Evolutionary conservation across 1,284 basidiomycete species (phyloP).

Genomic region (Volvariella surrecta): DNA sequence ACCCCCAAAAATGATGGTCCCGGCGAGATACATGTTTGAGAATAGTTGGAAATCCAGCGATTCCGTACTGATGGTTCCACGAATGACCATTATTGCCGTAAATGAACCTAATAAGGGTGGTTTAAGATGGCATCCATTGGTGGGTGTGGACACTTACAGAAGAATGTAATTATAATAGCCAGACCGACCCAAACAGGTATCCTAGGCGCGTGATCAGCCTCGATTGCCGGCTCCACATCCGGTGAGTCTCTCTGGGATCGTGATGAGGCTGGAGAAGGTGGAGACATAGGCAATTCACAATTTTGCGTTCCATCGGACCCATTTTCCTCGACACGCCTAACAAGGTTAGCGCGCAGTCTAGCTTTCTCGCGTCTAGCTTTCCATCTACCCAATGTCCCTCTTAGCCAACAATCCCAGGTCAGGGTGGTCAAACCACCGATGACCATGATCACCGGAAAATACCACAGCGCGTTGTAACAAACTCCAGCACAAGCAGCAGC

Average conservation of each 20-base stretch:
- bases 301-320: slow-evolving; percentile 2
- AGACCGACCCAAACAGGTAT: background rate
- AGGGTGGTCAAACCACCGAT: slow-evolving; percentile 23
- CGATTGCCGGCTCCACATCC: no score
- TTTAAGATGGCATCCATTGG: background rate
- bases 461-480: slow-evolving; percentile 40
- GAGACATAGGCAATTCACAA: no score
- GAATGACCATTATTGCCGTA: slow-evolving; percentile 19
- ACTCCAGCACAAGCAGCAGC: slow-evolving; percentile 37
- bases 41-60: slow-evolving; percentile 21
- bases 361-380: slow-evolving; percentile 4
- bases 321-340: background rate
- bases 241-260: no score
- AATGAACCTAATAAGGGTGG: slow-evolving; percentile 12
- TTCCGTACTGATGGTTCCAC: slow-evolving; percentile 13
- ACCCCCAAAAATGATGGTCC: slow-evolving; percentile 50
- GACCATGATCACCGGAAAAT: slow-evolving; percentile 30
- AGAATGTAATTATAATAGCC: background rate
- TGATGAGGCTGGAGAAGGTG: no score
- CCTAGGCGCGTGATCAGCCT: background rate
- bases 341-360: background rate
- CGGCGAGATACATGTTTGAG: slow-evolving; percentile 27
- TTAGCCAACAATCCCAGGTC: slow-evolving; percentile 22
- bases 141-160: background rate
- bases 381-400: slow-evolving; percentile 12